Base-by-base conservation (phyloP, 768 basidiomycete species). In the Pisolithus microcarpus region DNA sequence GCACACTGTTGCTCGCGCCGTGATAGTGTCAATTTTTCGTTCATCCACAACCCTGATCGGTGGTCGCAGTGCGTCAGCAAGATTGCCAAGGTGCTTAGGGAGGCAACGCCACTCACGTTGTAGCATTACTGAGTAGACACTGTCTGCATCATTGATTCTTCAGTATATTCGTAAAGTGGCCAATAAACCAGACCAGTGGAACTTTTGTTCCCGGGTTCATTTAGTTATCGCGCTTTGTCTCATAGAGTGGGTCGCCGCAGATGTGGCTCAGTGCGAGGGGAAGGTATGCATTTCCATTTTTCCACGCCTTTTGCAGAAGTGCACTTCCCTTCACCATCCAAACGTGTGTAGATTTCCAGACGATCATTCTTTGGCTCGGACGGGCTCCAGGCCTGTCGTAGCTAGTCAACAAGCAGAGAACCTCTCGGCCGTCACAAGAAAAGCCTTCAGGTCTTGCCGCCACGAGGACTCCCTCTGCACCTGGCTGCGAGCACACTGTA, bases 311-410 rank as follows among this genome's bases (percentile, higher is more conserved):
- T 5, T 26, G 9, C 30, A 30, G 8, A 16, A 21, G 21, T 16
- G 49, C 46, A 48, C 10, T 31, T 19, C 9, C 16, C 31, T 11
- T 26, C 11, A 7, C 23, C 24, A 28, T 37, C 51, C 7, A 42
- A 28, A 7, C 1, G 9, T 28, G 49, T 26, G 6, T 57, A 82
- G 80, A 48, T 68, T 75, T 43, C 74, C 74, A 6, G 89, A 91
- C 53, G 90, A 93, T 56, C 82, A 79, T 15, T 74, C 80, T 49
- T 80, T 84, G 72, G 7, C 85, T 21, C 78, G 90, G 61, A 91
- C 87, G 59, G 92, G 91, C 2, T 69, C 96, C n/a, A 85, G 93
- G 59, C 92, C 91, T 1, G 87, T 97, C 42, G 91, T 80, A 24
- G 83, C 84, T 3, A 1, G 26, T 26, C 26, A 26, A 26, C 26